Evolutionary conservation across 2,329 filamentous ascomycete genomes (phyloP).

Genomic region (Cladobotryum protrusum): DNA sequence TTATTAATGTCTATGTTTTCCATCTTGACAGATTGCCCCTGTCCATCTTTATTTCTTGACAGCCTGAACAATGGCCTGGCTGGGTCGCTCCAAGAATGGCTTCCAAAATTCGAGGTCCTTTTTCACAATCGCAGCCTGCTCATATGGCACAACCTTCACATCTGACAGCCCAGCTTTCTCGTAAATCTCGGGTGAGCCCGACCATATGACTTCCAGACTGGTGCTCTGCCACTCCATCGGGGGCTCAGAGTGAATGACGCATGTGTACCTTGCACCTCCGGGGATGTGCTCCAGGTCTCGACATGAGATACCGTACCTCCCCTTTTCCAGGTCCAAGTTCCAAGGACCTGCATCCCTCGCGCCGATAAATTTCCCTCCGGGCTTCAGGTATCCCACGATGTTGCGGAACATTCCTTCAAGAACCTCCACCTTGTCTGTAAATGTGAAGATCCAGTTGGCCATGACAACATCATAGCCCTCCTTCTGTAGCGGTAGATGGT

Average conservation of each 20-base stretch:
- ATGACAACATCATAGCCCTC: constrained; percentile 10
- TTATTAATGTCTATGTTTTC: too few relatives aligned
- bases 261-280: neutral
- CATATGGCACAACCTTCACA: neutral
- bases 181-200: neutral
- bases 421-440: neutral
- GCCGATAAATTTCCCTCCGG: constrained; percentile 8
- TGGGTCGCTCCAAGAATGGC: neutral
- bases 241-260: neutral
- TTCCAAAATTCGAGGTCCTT: constrained; percentile 8
- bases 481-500: neutral
- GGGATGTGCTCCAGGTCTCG: neutral
- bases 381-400: constrained; percentile 1
- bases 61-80: neutral
- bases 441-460: constrained; percentile 8
- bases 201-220: neutral
- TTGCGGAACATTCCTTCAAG: constrained; percentile 8
- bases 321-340: neutral
- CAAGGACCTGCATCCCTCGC: neutral
- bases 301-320: neutral
- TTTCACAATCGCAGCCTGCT: neutral
- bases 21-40: too few relatives aligned
- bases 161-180: constrained; percentile 2
- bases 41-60: neutral
- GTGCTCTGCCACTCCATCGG: neutral